Evolutionary conservation across 2,329 filamentous ascomycete genomes (phyloP).

Genomic region (Cyclaneusma minus): DNA sequence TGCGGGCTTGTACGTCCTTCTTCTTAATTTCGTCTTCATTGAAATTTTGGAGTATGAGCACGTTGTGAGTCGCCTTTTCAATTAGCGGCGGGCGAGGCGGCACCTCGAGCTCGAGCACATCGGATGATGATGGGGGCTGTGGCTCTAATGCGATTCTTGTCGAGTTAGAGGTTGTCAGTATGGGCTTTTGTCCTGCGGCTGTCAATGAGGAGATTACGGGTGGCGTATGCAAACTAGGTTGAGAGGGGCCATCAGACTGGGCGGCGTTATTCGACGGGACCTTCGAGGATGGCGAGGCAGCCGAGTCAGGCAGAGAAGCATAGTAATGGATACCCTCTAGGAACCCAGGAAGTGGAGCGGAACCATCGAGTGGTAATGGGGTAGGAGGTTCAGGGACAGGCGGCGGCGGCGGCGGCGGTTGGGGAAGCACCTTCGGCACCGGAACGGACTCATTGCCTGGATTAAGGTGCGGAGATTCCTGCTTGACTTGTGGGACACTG

Average conservation of each 20-base stretch:
- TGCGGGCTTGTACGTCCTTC: conserved; percentile 35
- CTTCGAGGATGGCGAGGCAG: conserved; percentile 4
- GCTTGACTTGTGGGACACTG: too few species aligned
- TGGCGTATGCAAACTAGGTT: conserved; percentile 1
- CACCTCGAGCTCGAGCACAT: conserved; percentile 1
- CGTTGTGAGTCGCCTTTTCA: conserved; percentile 36
- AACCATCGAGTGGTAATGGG: conserved; percentile 14
- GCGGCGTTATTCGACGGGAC: too few species aligned
- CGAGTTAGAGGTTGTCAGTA: background rate
- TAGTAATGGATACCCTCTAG: conserved; percentile 28
- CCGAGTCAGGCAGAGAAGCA: conserved; percentile 15
- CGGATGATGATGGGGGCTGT: conserved; percentile 7
- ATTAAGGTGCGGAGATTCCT: too few species aligned
- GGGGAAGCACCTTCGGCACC: too few species aligned
- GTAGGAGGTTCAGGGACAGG: conserved; percentile 8
- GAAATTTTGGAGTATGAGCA: conserved; percentile 43
- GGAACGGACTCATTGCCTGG: too few species aligned
- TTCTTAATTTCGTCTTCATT: conserved; percentile 31
- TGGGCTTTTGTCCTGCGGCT: conserved; percentile 1
- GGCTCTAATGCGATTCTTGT: conserved; percentile 6
- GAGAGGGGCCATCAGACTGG: conserved; percentile 5
- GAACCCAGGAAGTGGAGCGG: conserved; percentile 19
- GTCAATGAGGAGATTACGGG: too few species aligned
- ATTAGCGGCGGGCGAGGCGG: conserved; percentile 17
- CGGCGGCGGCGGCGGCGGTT: conserved; percentile 8